Base-by-base conservation (phyloP, 2,329 filamentous ascomycete species). In the Septoria petroselini region DNA sequence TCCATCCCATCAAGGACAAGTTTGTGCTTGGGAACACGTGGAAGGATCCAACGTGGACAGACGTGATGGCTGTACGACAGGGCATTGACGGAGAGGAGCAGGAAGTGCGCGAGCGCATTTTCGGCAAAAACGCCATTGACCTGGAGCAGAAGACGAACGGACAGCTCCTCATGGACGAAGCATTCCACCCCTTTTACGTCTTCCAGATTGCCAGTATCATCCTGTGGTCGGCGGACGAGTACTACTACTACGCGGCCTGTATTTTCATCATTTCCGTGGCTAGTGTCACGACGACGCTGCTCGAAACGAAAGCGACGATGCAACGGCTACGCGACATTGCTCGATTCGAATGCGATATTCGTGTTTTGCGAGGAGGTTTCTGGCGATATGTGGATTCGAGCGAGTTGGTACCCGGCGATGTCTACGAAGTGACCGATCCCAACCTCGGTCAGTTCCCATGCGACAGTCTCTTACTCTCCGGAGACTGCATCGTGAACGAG, bases 401-500 rank as follows among this genome's bases (percentile, higher is more conserved):
- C 58, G 91, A 97, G 60, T 78, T 98, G 17, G 91, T 96, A 7
- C 93, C 94, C 1, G 93, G 93, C 25, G 93, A 98, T 67, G 84
- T 98, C 5, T 98, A 95, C 70, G 93, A 98, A 73, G 81, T 98
- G 41, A 96, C 91, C 50, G 94, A 98, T 68, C 93, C 93, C 1
- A 89, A 85, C 12, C 75, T 98, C 19, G 81, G 81, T 3, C 88
- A 95, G 61, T 86, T 97, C 55, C 93, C 93, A 1, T 93, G 88
- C 63, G 93, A 98, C 68, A 95, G 91, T 68, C 74, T 98, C 27
- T 73, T 98, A 4, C 77, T 98, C 0, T 88, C 88, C 44, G 94
- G 93, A 33, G 94, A 98, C 70, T 96, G 91, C 64, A 97, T 98
- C 55, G 91, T 98, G 58, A 98, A 98, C 64, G 93, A 98, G 71